Evolutionary conservation across 2,329 filamentous ascomycete genomes (phyloP), one percentile per base, ranked within the genome.

Genomic region (Elsinoe australis): DNA sequence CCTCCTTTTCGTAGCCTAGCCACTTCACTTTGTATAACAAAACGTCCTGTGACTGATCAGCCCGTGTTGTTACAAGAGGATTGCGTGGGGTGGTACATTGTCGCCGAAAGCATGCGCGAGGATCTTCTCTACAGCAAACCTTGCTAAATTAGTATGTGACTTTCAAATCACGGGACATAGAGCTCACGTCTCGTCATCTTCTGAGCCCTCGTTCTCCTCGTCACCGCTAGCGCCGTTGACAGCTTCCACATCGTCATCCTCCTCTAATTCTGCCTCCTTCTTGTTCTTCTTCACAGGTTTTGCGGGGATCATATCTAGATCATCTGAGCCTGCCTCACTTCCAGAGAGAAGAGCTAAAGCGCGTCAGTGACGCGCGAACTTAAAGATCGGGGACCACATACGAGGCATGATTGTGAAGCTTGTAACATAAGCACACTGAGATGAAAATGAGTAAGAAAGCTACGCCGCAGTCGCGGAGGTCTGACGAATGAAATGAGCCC

Each of bases 111-210:
- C 72, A 64, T 90, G 86, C 24, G 68, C 72, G 36, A 81, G 61
- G 56, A 92, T 88, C 56, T 78, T 76, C 61, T 90, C 84, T 3
- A 92, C 85, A 10, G 86, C 75, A 57, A 76, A 89, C 59, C 83
- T 86, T 54, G 47, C 6, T 50, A 24, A 62, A 54, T 62, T 47
- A 66, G 57, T 51, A 22, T 17, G n/a, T n/a, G n/a, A n/a, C n/a
- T n/a, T n/a, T n/a, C n/a, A n/a, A n/a, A n/a, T n/a, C n/a, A n/a
- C 47, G 1, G 60, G 67, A 35, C 67, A 71, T 61, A 69, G 67
- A 28, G 71, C 72, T 2, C 71, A 77, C 24, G 72, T 70, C 17
- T 74, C 66, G 6, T 64, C 64, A 4, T 59, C 59, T 12, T 56
- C 46, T 5, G 66, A 62, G 1, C 60, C 60, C 7, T 66, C 63